These are phyloP conservation scores for Aulographum hederae DNA, from an alignment of 2,329 filamentous ascomycete genomes.

Conservation along the genomic window DNA sequence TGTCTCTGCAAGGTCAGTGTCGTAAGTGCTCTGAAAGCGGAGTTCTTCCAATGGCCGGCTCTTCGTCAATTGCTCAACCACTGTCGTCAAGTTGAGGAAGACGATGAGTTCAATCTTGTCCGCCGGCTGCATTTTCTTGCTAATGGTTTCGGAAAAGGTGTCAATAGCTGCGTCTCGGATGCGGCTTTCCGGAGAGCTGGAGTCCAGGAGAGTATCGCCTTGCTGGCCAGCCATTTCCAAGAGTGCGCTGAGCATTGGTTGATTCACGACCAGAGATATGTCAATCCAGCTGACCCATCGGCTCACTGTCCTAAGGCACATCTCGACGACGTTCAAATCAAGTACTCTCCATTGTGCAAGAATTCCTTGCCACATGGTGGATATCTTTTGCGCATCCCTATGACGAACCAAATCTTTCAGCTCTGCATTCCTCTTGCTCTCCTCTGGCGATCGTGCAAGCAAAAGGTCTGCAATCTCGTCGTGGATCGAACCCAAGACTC, in stretches of 20 bases:
- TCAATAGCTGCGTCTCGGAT: constrained; percentile 85
- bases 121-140: constrained; percentile 89
- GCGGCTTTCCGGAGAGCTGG: constrained; percentile 43
- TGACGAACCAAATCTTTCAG: constrained; percentile 81
- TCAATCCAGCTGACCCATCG: constrained; percentile 99
- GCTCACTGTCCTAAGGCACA: constrained; percentile 78
- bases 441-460: constrained; percentile 56
- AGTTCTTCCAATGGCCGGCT: constrained; percentile 66
- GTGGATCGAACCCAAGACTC: constrained; percentile 75
- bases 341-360: constrained; percentile 54
- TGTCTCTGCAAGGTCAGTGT: constrained; percentile 86
- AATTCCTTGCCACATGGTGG: constrained; percentile 80
- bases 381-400: constrained; percentile 76
- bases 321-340: constrained; percentile 58
- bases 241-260: constrained; percentile 67
- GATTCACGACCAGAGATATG: constrained; percentile 81
- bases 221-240: constrained; percentile 71
- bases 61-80: constrained; percentile 69
- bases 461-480: constrained; percentile 95
- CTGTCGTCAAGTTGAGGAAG: constrained; percentile 72
- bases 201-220: constrained; percentile 31
- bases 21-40: constrained; percentile 70
- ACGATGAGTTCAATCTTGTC: constrained; percentile 91
- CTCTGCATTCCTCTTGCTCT: constrained; percentile 71
- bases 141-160: constrained; percentile 86